These are phyloP conservation scores for Gymnopilus junonius DNA, from an alignment of 768 basidiomycete genomes.

Conservation along the genomic window DNA sequence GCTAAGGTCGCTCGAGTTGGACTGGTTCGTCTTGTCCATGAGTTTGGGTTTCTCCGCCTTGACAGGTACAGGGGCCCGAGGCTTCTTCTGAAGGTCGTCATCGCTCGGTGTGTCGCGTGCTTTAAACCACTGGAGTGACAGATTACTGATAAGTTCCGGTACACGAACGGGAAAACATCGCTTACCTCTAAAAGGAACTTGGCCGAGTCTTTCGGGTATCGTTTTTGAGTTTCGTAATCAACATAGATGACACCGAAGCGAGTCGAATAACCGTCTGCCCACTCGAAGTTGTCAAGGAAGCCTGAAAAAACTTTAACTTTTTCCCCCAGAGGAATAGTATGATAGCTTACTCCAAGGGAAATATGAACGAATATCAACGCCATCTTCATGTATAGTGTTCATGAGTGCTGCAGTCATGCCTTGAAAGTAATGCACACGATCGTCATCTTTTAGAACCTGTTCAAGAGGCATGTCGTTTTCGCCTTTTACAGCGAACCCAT, in stretches of 20 bases:
- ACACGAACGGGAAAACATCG: not conserved
- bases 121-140: slow-evolving; percentile 41
- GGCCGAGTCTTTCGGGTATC: slow-evolving; percentile 67
- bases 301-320: slow-evolving; percentile 37
- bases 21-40: slow-evolving; percentile 13
- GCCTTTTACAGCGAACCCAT: slow-evolving; percentile 72
- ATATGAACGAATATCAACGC: slow-evolving; percentile 64
- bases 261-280: slow-evolving; percentile 73
- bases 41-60: slow-evolving; percentile 14
- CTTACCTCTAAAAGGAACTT: slow-evolving; percentile 55
- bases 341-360: slow-evolving; percentile 65
- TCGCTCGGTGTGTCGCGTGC: slow-evolving; percentile 33
- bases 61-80: slow-evolving; percentile 3
- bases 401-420: slow-evolving; percentile 60
- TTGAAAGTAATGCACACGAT: slow-evolving; percentile 69
- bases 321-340: not conserved
- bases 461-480: slow-evolving; percentile 59
- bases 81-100: slow-evolving; percentile 14
- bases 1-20: slow-evolving; percentile 29
- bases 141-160: not conserved
- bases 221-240: slow-evolving; percentile 69
- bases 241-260: slow-evolving; percentile 77
- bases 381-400: slow-evolving; percentile 63
- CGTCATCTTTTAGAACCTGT: slow-evolving; percentile 58
- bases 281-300: slow-evolving; percentile 75